Evolutionary conservation across 2,329 filamentous ascomycete genomes (phyloP), one percentile per base, ranked within the genome.

Genomic region (Monascus ruber): DNA sequence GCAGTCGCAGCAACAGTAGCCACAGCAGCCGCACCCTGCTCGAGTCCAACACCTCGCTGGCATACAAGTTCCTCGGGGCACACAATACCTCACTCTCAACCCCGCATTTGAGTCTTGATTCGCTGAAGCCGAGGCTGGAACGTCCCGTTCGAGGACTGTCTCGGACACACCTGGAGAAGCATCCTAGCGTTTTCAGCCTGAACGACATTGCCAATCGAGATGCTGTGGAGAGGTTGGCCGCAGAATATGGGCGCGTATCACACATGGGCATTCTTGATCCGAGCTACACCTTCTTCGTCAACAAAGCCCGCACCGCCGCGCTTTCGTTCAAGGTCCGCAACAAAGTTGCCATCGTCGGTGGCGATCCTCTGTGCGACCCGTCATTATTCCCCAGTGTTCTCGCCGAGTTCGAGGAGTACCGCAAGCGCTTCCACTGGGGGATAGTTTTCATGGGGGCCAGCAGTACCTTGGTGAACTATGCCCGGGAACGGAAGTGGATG

Each of bases 181-280:
- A 43, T 26, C 44, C 46, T 3, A 38, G 34, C 17, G 52, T 58
- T 5, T 59, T 56, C 39, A 51, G 44, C 4, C 47, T 62, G 1
- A 41, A 52, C 6, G 58, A 62, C 32, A 55, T 62, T 39, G 46
- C 49, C n/a, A 55, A 56, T 0, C 48, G 59, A 35, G 48, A 49
- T 5, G 52, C 55, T 9, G 47, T 63, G 9, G 46, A 56, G 31
- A 38, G 42, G 1, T 50, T 67, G 1, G 52, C 60, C 2, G 47
- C 46, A 4, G 45, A 47, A 7, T 59, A 65, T 42, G 62, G 64
- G 5, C 52, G 54, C 10, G 59, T 64, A 1, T 63, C 63, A 4
- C 61, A 67, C 40, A 66, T 66, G 63, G 63, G 62, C 2, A 55
- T 68, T n/a, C 54, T 65, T 1, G 64, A 68, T 34, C 55, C 47